Base-by-base conservation (phyloP, 106 monocot species). In the Dendrobium officinale region DNA sequence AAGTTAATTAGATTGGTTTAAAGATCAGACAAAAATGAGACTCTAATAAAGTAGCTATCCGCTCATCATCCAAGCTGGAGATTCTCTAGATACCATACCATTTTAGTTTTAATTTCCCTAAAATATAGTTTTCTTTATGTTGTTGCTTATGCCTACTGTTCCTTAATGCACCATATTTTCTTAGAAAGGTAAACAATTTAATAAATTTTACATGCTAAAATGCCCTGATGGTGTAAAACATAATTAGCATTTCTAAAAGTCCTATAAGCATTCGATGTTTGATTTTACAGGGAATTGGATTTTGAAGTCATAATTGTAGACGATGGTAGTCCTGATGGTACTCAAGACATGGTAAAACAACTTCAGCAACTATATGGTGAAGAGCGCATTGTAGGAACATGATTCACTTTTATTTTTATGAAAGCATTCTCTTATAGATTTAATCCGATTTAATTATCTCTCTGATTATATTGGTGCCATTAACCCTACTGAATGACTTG, bases 261-360 rank as follows among this genome's bases (percentile, higher is more conserved):
- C 40, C 10, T 29, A n/a, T 44, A 43, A 33, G 27, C 15, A 44
- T 20, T 74, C 43, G 1, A 42, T 74, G 15, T n/a, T 70, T 70
- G 70, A 15, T 70, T 70, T 79, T 54, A 33, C 47, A 99, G 99
- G 80, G 89, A 91, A 83, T 67, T 90, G 81, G 87, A 95, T 86
- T 99, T 99, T 88, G 99, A 99, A 83, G 83, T 99, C 42, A 89
- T 99, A 80, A 80, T 99, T 73, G 95, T 99, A 66, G 99, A 99
- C 82, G 99, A 99, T 88, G 95, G 99, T 79, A 99, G 99, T 67
- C 99, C 99, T 72, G 99, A 99, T 92, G 99, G 95, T 85, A 99
- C 99, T 75, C 99, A 99, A 87, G 95, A 99, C 72, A 83, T 99
- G 80, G 86, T 99, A 31, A 95, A 90, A 49, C 99, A 99, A 77